Percentiles rank a stretch among this genome's conserved stretches.
Conservation (phyloP, 2,329 filamentous ascomycete genomes). For the Sordariomycetes sp. region DNA sequence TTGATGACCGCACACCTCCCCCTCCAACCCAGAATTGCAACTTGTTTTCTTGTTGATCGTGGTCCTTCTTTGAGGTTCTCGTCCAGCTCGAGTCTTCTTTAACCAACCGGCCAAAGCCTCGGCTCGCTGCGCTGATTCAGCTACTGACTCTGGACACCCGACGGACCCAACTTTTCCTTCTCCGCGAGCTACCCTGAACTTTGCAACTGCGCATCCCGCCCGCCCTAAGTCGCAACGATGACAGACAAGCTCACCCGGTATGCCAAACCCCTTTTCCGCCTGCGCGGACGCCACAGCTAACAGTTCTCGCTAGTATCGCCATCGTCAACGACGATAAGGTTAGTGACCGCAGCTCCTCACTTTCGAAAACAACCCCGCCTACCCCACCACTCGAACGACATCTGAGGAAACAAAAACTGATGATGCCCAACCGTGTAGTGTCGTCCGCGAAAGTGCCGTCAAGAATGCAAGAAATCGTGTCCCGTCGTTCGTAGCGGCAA, state of each 20-base stretch:
- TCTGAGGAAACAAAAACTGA: slow-evolving; percentile 1
- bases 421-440: slow-evolving; percentile 21
- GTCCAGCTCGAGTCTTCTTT: neutral
- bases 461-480: slow-evolving; percentile 99
- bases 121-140: neutral
- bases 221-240: slow-evolving; percentile 46
- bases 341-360: slow-evolving; percentile 16
- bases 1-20: slow-evolving; percentile 25
- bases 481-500: slow-evolving; percentile 96
- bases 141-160: neutral
- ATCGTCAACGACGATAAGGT: slow-evolving; percentile 99
- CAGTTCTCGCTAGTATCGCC: slow-evolving; percentile 64
- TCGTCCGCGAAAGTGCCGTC: slow-evolving; percentile 68
- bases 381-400: slow-evolving; percentile 5
- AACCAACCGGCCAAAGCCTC: too few relatives aligned
- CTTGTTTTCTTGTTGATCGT: slow-evolving; percentile 3
- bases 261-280: too few relatives aligned
- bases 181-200: too few relatives aligned
- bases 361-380: slow-evolving; percentile 6
- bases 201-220: slow-evolving; percentile 8
- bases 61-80: neutral
- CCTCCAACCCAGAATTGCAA: slow-evolving; percentile 10
- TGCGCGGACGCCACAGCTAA: slow-evolving; percentile 13
- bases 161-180: too few relatives aligned
- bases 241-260: slow-evolving; percentile 93